phyloP scores from a whole-genome alignment of 164 flowering plant species.

The Magnolia changhungtana region DNA sequence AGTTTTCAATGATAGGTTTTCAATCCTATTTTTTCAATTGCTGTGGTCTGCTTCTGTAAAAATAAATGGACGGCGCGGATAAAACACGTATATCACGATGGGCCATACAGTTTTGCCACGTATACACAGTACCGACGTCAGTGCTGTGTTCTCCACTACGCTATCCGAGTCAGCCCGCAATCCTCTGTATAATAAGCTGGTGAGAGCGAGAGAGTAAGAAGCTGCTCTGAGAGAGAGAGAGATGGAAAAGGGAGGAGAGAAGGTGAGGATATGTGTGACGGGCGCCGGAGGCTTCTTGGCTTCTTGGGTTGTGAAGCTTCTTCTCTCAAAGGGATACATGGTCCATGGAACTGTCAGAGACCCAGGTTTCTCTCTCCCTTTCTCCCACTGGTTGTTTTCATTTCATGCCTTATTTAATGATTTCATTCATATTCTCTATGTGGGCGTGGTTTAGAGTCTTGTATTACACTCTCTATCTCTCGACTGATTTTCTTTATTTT shows the following conservation, averaged over 20 bases:
- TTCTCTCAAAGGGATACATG: conserved; percentile 26
- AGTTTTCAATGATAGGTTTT: too few species aligned
- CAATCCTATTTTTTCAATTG: too few species aligned
- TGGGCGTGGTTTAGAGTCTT: neutral
- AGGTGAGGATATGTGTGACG: conserved; percentile 14
- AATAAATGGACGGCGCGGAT: neutral
- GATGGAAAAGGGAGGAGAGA: neutral
- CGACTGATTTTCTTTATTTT: neutral
- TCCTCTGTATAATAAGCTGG: neutral
- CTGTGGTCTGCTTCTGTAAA: neutral
- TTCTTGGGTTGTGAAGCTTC: conserved; percentile 31
- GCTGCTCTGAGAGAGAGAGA: neutral
- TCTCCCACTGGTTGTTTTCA: neutral
- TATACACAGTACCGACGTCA: too few species aligned
- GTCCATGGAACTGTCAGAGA: conserved; percentile 36
- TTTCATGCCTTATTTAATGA: neutral
- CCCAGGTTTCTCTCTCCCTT: conserved; percentile 10
- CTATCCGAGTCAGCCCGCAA: neutral
- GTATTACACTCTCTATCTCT: neutral
- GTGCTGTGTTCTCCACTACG: neutral
- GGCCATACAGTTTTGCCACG: too few species aligned
- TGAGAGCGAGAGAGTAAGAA: neutral
- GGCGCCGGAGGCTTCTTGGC: conserved; percentile 29
- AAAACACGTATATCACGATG: too few species aligned
- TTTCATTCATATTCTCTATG: neutral